These are phyloP conservation scores for Suillus subluteus DNA, from an alignment of 768 basidiomycete genomes.

Conservation along the genomic window DNA sequence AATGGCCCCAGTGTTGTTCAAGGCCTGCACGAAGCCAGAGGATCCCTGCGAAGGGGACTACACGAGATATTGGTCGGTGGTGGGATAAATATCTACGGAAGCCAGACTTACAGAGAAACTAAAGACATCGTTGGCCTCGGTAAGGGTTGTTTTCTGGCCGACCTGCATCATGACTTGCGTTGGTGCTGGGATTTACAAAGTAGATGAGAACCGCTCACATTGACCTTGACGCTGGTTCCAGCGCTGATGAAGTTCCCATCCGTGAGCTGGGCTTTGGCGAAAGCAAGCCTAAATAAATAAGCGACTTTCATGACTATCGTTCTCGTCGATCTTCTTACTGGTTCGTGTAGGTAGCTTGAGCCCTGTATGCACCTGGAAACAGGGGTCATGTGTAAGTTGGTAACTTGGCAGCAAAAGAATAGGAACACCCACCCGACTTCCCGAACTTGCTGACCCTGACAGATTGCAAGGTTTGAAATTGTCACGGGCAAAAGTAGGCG, in stretches of 20 bases:
- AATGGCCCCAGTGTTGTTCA: not conserved
- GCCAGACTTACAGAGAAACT: not conserved
- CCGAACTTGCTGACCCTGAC: not conserved
- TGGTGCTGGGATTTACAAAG: too few species aligned
- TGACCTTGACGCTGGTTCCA: not conserved
- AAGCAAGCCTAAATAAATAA: not conserved
- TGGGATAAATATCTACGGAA: not conserved
- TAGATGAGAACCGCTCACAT: not conserved
- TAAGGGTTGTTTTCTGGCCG: not conserved
- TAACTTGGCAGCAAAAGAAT: not conserved
- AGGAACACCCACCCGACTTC: not conserved
- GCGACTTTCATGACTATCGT: not conserved
- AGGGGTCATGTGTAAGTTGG: not conserved
- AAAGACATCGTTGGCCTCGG: not conserved
- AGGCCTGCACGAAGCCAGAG: not conserved
- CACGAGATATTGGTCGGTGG: not conserved
- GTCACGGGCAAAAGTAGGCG: not conserved
- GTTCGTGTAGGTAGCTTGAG: not conserved
- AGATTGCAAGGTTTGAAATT: not conserved
- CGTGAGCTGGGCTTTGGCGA: not conserved
- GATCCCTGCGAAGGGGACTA: not conserved
- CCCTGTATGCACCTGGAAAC: not conserved
- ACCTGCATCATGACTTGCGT: not conserved
- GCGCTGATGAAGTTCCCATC: not conserved
- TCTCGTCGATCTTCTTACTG: not conserved